Conservation (phyloP, 768 basidiomycete genomes). For the Leucocoprinus leucothites region DNA sequence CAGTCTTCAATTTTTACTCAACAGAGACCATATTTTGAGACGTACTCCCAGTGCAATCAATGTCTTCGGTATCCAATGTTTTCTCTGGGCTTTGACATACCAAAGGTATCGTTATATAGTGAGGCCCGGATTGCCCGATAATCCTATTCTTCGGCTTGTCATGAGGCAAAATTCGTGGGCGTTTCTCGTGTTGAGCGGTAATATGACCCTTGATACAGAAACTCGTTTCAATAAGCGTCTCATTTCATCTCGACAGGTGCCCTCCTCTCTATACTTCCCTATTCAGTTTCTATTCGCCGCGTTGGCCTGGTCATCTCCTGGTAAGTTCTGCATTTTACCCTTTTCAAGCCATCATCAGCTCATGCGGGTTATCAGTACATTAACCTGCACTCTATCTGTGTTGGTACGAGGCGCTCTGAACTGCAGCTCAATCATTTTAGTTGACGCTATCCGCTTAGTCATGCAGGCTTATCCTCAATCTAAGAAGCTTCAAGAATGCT, state of each 20-base stretch:
- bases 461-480: conserved; percentile 2
- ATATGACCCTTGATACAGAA: not conserved
- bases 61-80: not conserved
- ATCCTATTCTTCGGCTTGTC: not conserved
- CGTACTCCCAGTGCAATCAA: not conserved
- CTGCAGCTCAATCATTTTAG: no score
- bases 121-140: not conserved
- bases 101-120: not conserved
- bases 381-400: not conserved
- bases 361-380: not conserved
- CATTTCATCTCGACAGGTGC: not conserved
- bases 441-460: not conserved
- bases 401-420: not conserved
- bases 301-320: not conserved
- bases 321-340: not conserved
- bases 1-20: no score
- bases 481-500: not conserved
- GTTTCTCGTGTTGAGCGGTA: not conserved
- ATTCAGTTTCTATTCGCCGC: not conserved
- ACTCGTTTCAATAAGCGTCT: not conserved
- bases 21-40: no score
- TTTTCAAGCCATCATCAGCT: not conserved
- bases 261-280: not conserved
- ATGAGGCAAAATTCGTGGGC: not conserved
- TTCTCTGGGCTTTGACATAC: conserved; percentile 1